A percentile compares a stretch with the other conserved stretches of the same genome.
Evolutionary conservation across 257 asterid species (phyloP).

Genomic region (Nicotiana sylvestris): DNA sequence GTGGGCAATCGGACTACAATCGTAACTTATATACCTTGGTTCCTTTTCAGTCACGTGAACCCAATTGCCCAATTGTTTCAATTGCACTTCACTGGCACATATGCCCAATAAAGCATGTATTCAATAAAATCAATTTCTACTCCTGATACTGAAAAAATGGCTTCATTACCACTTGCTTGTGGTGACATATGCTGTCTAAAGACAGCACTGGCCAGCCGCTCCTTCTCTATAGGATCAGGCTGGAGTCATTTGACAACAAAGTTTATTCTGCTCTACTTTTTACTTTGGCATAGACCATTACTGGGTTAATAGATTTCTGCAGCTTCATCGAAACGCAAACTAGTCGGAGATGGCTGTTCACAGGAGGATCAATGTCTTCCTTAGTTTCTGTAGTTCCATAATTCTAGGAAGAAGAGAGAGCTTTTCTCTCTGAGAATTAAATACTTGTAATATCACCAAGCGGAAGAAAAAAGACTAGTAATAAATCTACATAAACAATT

Average conservation of each 20-base stretch:
- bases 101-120: too few relatives aligned
- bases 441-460: background rate
- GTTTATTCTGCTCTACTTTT: too few relatives aligned
- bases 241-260: too few relatives aligned
- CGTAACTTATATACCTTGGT: background rate
- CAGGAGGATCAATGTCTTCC: background rate
- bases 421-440: background rate
- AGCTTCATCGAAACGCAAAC: background rate
- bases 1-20: background rate
- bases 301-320: too few relatives aligned
- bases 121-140: too few relatives aligned
- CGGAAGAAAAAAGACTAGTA: background rate
- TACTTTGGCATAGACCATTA: too few relatives aligned
- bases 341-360: background rate
- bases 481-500: background rate
- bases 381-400: background rate
- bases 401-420: background rate
- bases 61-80: background rate
- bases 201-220: too few relatives aligned
- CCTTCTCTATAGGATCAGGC: too few relatives aligned
- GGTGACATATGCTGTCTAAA: too few relatives aligned
- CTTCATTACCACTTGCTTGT: too few relatives aligned
- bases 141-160: too few relatives aligned
- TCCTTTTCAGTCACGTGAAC: background rate
- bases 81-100: too few relatives aligned